Evolutionary conservation across 176 grass and related monocot species (phyloP), one percentile per base, ranked within the genome.

Genomic region (Zea mays): DNA sequence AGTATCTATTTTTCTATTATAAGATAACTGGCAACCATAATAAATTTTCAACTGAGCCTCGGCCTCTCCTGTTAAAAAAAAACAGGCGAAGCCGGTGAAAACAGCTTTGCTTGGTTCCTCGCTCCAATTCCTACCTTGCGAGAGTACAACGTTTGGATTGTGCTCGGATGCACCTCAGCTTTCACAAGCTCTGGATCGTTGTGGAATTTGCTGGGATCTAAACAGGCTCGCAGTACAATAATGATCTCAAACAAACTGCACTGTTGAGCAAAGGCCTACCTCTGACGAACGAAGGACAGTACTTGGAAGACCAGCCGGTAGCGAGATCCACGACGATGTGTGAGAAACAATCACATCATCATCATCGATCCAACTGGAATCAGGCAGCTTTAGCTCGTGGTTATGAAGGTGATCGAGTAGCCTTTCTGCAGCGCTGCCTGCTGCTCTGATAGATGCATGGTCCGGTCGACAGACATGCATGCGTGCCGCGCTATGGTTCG

Each of bases 381-480:
- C 55, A 57, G 7, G n/a, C 51, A 76, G 58, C 74, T 48, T 76
- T 76, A 17, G 27, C 16, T 72, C 27, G 27, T 71, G 69, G 33
- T 38, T 71, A 13, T 71, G 67, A 35, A 71, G 2, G 46, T 15
- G 8, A 11, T 44, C 42, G 42, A 10, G 7, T 27, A 2, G 7
- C 5, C 46, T 5, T 71, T 52, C 51, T 17, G 45, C 69, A 52
- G 16, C 15, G 56, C 19, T 59, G 8, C 3, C 56, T 59, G 34
- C 49, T 54, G 15, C 52, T 38, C 69, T 44, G 65, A 45, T 27
- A 4, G 38, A 39, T 3, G 8, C 40, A 44, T 6, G 41, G 20
- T 45, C 65, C 10, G 35, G 11, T 9, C 7, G 42, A 44, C 8
- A 6, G 0, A 44, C 7, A 44, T 8, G 42, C 42, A 44, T 44